A percentile compares a stretch with the other conserved stretches of the same genome.
phyloP scores from a whole-genome alignment of 192 early-diverging fungal genomes.

The Dispira parvispora region DNA sequence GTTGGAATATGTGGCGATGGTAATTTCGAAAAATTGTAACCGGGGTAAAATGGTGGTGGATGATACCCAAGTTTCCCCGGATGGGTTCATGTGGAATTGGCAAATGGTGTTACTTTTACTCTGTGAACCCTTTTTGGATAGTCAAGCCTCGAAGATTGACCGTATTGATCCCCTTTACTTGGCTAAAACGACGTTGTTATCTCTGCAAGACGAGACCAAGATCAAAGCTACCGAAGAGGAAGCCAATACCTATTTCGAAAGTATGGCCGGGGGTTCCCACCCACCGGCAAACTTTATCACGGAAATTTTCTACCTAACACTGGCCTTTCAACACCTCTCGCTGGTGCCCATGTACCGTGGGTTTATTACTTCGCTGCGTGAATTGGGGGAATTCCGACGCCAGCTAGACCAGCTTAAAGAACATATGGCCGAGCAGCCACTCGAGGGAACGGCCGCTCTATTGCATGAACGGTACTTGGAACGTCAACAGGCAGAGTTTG shows the following conservation, averaged over 20 bases:
- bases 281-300: constrained; percentile 60
- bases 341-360: constrained; percentile 49
- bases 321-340: constrained; percentile 66
- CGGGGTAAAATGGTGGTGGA: constrained; percentile 74
- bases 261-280: constrained; percentile 12
- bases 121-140: constrained; percentile 75
- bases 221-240: constrained; percentile 57
- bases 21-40: constrained; percentile 44
- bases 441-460: constrained; percentile 15
- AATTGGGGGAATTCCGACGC: constrained; percentile 46
- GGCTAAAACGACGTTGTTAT: constrained; percentile 33
- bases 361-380: constrained; percentile 48
- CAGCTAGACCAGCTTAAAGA: constrained; percentile 38
- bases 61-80: constrained; percentile 46
- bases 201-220: constrained; percentile 54
- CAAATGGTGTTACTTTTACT: constrained; percentile 43
- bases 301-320: constrained; percentile 71
- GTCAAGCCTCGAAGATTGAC: constrained; percentile 49
- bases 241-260: constrained; percentile 40
- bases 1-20: constrained; percentile 46
- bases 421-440: constrained; percentile 15
- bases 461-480: constrained; percentile 29
- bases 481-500: constrained; percentile 46
- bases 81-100: constrained; percentile 77
- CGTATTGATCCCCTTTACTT: constrained; percentile 66